phyloP scores from a whole-genome alignment of 495 filamentous ascomycete genomes.

The Baudoinia panamericana region DNA sequence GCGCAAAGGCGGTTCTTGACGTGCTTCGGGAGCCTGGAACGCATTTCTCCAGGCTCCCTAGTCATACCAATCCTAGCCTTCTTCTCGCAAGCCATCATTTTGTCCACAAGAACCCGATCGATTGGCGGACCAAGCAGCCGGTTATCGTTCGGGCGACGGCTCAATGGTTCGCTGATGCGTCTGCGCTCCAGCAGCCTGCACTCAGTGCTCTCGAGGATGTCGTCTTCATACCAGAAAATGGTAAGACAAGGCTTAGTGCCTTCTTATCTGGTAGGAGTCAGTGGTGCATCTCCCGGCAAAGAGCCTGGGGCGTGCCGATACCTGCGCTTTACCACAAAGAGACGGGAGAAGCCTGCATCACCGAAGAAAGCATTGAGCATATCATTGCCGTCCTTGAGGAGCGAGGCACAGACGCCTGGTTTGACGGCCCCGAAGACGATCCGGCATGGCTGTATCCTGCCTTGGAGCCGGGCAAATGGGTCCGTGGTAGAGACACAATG shows the following conservation, averaged over 20 bases:
- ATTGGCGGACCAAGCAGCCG: conserved; percentile 90
- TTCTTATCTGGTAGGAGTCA: conserved; percentile 81
- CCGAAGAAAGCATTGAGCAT: conserved; percentile 65
- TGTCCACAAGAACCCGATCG: conserved; percentile 88
- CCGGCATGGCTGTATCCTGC: conserved; percentile 55
- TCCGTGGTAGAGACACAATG: conserved; percentile 91
- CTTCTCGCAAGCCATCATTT: conserved; percentile 57
- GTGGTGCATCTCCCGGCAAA: conserved; percentile 98
- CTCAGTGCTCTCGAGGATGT: conserved; percentile 55
- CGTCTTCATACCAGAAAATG: conserved; percentile 61
- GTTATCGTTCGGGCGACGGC: conserved; percentile 83
- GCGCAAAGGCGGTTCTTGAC: conserved; percentile 51
- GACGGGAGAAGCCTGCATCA: conserved; percentile 52
- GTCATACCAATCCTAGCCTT: conserved; percentile 3
- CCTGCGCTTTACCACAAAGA: conserved; percentile 66
- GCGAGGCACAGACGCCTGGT: conserved; percentile 83
- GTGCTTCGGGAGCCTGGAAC: conserved; percentile 16
- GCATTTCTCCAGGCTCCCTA: neutral
- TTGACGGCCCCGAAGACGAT: conserved; percentile 65
- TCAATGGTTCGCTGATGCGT: conserved; percentile 96
- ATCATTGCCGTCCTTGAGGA: conserved; percentile 67
- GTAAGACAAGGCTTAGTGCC: conserved; percentile 58
- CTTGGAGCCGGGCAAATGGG: conserved; percentile 39
- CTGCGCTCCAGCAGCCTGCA: conserved; percentile 58
- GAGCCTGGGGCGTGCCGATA: conserved; percentile 93